phyloP scores from a whole-genome alignment of 1,284 basidiomycete genomes.

The Apiotrichum veenhuisii region DNA sequence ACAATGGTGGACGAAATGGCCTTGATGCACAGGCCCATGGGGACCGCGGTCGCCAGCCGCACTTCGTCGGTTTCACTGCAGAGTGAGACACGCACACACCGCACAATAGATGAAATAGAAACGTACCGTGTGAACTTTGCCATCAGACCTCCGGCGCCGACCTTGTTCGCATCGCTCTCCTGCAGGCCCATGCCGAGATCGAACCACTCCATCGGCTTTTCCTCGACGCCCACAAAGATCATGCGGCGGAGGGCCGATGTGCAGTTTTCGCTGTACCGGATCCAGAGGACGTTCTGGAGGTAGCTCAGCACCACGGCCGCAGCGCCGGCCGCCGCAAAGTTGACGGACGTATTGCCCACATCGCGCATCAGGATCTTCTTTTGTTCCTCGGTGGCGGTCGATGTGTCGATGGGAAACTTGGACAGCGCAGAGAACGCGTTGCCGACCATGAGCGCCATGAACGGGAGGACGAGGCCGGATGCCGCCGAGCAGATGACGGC shows the following conservation, averaged over 20 bases:
- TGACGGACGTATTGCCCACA: slow-evolving; percentile 60
- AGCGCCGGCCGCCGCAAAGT: slow-evolving; percentile 67
- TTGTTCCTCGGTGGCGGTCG: slow-evolving; percentile 46
- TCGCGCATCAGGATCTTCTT: slow-evolving; percentile 59
- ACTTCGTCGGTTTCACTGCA: slow-evolving; percentile 90
- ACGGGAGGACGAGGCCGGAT: slow-evolving; percentile 76
- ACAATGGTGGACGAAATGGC: slow-evolving; percentile 74
- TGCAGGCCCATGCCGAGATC: slow-evolving; percentile 72
- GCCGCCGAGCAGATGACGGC: slow-evolving; percentile 65
- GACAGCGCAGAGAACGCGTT: slow-evolving; percentile 77
- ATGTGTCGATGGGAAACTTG: slow-evolving; percentile 50
- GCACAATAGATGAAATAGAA: no score
- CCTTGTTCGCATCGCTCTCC: slow-evolving; percentile 53
- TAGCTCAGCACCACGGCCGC: slow-evolving; percentile 71
- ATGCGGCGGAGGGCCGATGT: slow-evolving; percentile 64
- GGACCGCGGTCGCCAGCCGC: slow-evolving; percentile 72
- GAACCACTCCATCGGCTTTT: slow-evolving; percentile 80
- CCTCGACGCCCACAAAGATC: slow-evolving; percentile 67
- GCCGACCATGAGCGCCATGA: slow-evolving; percentile 89
- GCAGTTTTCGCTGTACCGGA: slow-evolving; percentile 78
- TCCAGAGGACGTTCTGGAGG: slow-evolving; percentile 75
- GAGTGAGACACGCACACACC: slow-evolving; percentile 5
- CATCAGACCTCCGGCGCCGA: slow-evolving; percentile 90
- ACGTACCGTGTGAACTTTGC: slow-evolving; percentile 82
- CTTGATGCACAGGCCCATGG: slow-evolving; percentile 73